Percentiles rank a stretch among this genome's conserved stretches.
phyloP scores from a whole-genome alignment of 1,284 basidiomycete species.

The Porodaedalea pini region DNA sequence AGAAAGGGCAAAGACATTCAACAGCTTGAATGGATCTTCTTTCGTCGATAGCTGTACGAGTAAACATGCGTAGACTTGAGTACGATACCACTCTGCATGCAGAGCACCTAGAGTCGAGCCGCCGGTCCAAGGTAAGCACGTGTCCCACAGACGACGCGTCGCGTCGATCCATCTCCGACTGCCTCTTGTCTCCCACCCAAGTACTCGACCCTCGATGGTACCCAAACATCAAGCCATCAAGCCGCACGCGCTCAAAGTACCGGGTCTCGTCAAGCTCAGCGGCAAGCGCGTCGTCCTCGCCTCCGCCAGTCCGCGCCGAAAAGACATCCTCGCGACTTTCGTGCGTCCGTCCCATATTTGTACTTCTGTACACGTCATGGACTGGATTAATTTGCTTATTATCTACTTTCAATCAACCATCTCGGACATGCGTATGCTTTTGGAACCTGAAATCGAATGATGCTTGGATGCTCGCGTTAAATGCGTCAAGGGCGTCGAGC shows the following conservation, averaged over 20 bases:
- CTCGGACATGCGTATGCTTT: no score
- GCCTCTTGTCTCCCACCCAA: no score
- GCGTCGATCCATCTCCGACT: neutral
- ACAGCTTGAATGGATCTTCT: no score
- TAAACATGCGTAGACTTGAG: no score
- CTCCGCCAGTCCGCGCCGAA: conserved; percentile 80
- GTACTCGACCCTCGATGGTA: conserved; percentile 22
- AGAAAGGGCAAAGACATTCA: no score
- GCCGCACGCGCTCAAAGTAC: conserved; percentile 65
- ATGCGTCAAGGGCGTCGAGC: conserved; percentile 68
- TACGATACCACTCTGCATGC: no score
- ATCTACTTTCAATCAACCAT: conserved; percentile 17
- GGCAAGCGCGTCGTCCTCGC: conserved; percentile 81
- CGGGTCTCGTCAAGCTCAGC: conserved; percentile 65
- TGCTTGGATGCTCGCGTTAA: neutral
- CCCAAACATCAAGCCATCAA: conserved; percentile 51
- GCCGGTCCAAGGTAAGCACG: no score
- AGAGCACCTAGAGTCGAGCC: no score
- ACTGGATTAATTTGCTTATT: no score
- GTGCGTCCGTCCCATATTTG: conserved; percentile 46
- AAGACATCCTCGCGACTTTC: conserved; percentile 78
- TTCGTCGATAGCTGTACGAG: no score
- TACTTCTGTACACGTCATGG: no score
- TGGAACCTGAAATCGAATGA: neutral
- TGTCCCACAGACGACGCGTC: neutral